phyloP scores from a whole-genome alignment of 2,329 filamentous ascomycete genomes.

The Cercospora sp. region DNA sequence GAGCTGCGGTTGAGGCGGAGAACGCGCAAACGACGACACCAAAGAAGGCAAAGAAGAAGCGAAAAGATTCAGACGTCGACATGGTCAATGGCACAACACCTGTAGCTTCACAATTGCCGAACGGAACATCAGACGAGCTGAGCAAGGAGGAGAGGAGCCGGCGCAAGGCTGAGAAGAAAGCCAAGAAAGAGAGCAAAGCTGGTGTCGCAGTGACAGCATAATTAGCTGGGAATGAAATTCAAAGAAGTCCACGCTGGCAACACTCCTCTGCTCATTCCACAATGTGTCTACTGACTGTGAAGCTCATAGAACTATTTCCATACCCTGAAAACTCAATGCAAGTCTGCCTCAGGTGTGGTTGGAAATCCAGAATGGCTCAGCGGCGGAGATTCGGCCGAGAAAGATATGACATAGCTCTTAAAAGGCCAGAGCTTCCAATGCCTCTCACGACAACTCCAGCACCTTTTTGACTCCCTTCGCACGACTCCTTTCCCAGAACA shows the following conservation, averaged over 20 bases:
- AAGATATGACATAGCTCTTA: neutral
- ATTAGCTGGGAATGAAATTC: neutral
- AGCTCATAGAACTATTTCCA: neutral
- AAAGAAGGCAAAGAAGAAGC: conserved; percentile 41
- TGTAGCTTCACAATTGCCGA: conserved; percentile 28
- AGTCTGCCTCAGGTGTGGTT: conserved; percentile 12
- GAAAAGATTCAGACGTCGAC: conserved; percentile 39
- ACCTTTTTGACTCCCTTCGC: neutral
- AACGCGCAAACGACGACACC: conserved; percentile 38
- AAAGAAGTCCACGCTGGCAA: neutral
- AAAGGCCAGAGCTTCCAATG: neutral
- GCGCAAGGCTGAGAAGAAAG: conserved; percentile 40
- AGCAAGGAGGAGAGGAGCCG: conserved; percentile 40
- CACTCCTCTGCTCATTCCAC: neutral
- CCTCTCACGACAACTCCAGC: neutral
- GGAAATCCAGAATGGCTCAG: conserved; percentile 2
- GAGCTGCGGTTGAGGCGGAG: conserved; percentile 46
- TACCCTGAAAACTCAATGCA: neutral
- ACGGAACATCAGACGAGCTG: conserved; percentile 16
- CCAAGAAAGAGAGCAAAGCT: conserved; percentile 34
- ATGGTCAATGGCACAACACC: conserved; percentile 24
- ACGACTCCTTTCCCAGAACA: neutral
- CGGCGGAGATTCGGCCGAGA: neutral
- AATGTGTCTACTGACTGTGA: neutral
- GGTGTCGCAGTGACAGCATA: conserved; percentile 1